Evolutionary conservation across 73 alveolate genomes (phyloP).

Genomic region (Stentor roeselii): DNA sequence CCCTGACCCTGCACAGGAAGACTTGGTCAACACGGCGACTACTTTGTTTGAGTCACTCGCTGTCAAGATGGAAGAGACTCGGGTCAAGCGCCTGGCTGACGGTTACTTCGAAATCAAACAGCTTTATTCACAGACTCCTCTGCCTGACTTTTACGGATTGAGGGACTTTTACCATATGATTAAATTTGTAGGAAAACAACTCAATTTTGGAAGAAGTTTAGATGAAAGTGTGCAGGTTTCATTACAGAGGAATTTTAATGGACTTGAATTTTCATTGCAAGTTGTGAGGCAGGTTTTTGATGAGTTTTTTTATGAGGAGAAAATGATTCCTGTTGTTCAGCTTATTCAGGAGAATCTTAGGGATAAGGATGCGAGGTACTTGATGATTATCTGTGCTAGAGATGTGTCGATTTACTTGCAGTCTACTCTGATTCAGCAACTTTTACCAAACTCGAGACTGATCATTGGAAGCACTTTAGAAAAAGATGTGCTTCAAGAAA

Average conservation of each 20-base stretch:
- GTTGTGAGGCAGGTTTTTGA: too few species aligned
- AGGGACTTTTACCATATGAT: slow-evolving; percentile 27
- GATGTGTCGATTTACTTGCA: slow-evolving; percentile 18
- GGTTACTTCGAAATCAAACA: not conserved
- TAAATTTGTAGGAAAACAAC: not conserved
- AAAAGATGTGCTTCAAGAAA: slow-evolving; percentile 23
- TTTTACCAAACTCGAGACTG: not conserved
- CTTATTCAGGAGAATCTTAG: slow-evolving; percentile 24
- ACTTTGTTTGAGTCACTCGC: not conserved
- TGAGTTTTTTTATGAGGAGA: too few species aligned
- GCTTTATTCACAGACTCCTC: not conserved
- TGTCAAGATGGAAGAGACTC: not conserved
- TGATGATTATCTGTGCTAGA: slow-evolving; percentile 30
- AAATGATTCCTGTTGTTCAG: too few species aligned
- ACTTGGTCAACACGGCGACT: slow-evolving; percentile 26
- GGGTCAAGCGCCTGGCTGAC: not conserved
- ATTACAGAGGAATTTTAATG: too few species aligned
- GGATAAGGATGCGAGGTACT: slow-evolving; percentile 29
- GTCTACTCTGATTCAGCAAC: not conserved
- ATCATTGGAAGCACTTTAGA: slow-evolving; percentile 28
- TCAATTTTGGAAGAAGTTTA: not conserved
- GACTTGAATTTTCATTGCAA: too few species aligned
- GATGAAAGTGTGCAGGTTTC: slow-evolving; percentile 20
- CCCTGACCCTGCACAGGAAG: slow-evolving; percentile 64
- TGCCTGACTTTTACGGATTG: slow-evolving; percentile 26